Evolutionary conservation across 225 moss, liverwort and hornwort species (phyloP).

Genomic region (Marchantia paleacea): DNA sequence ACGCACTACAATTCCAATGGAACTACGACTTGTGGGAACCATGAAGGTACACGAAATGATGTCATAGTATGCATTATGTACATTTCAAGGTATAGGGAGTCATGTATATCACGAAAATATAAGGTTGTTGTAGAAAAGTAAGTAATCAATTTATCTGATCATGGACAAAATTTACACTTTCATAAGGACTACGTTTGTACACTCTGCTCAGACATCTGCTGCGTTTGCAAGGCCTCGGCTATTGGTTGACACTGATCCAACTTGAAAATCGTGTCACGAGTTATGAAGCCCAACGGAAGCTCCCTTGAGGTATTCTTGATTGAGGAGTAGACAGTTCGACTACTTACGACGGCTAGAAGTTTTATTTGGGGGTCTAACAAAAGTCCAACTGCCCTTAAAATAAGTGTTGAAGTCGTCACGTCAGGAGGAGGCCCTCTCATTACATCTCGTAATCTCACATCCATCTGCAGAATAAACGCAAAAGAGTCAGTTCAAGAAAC

Average conservation of each 20-base stretch:
- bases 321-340: constrained; percentile 61
- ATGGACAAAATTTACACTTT: constrained; percentile 16
- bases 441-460: constrained; percentile 59
- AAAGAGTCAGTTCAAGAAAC: not conserved
- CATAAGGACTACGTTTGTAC: not conserved
- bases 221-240: not conserved
- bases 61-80: too few relatives aligned
- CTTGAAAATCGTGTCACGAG: constrained; percentile 61
- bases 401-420: constrained; percentile 48
- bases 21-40: too few relatives aligned
- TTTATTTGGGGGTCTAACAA: constrained; percentile 63
- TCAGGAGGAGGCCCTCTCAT: constrained; percentile 71
- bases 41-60: too few relatives aligned
- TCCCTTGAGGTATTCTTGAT: constrained; percentile 53
- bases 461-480: constrained; percentile 46
- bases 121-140: too few relatives aligned
- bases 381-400: constrained; percentile 61
- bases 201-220: not conserved
- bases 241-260: constrained; percentile 6
- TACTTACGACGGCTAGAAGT: constrained; percentile 71
- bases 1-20: too few relatives aligned
- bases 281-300: constrained; percentile 72
- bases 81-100: too few relatives aligned
- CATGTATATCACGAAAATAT: too few relatives aligned
- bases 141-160: not conserved